Evolutionary conservation across 31 red algal genomes (phyloP), one percentile per base, ranked within the genome.

Genomic region (Odonthalia washingtoniensis): DNA sequence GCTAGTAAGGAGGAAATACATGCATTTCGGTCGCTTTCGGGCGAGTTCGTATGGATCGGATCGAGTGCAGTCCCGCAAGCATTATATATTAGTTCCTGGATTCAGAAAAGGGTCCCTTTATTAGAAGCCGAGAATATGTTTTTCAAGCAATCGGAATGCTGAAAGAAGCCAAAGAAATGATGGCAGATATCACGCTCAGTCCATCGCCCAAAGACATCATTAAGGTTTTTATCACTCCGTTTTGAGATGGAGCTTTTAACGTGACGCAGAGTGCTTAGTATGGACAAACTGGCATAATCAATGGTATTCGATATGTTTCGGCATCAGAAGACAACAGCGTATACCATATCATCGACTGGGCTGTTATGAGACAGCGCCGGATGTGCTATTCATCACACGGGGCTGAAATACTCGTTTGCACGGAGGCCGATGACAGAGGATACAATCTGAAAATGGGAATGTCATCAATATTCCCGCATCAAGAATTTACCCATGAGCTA

Each of bases 21-120:
- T 18, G 66, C 66, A 30, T 70, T 12, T 70, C 16, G 27, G n/a
- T 33, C 27, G 24, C 52, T 61, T 14, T 14, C 52, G 24, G 52
- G 66, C n/a, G 66, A 70, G 66, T 36, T 70, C 66, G 28, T 70
- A 9, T 70, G 66, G 66, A 33, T 70, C 12, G 66, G 66, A 70
- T 70, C 5, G 5, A 70, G 16, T 33, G n/a, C 27, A 9, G 6
- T 70, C 12, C 66, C 27, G 28, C n/a, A 70, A 70, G 66, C 66
- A 6, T 28, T 26, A 33, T 70, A 21, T 70, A 9, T 70, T 12
- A 26, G 9, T 70, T 70, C 66, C 27, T 70, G 9, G 5, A 21
- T 70, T 9, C 66, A 70, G 28, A 6, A 70, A 70, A 12, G 33
- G 66, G 6, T 70, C 9, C 49, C 49, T 57, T 21, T 14, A 12